Evolutionary conservation across 2,329 filamentous ascomycete species (phyloP).

Genomic region (Botrytis paeoniae): DNA sequence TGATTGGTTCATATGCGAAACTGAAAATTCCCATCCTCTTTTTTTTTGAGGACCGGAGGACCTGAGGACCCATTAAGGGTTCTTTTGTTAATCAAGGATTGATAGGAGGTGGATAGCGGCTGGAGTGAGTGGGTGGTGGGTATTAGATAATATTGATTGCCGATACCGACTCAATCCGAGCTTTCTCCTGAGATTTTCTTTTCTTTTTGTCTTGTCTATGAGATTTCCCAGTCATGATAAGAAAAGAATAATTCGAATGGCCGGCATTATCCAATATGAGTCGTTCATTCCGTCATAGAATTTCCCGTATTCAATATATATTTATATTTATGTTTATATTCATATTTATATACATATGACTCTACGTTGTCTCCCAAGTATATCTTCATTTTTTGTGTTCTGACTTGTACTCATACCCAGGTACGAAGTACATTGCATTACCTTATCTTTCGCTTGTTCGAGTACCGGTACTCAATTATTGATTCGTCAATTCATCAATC

Average conservation of each 20-base stretch:
- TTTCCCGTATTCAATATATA: too few relatives aligned
- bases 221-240: background rate
- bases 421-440: background rate
- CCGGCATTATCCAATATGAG: background rate
- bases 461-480: background rate
- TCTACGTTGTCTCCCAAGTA: background rate
- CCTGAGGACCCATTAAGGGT: background rate
- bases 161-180: background rate
- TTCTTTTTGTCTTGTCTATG: background rate
- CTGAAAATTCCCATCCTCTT: slow-evolving; percentile 9
- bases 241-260: background rate
- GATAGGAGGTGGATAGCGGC: background rate
- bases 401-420: background rate
- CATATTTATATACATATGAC: too few relatives aligned
- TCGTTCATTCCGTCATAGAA: background rate
- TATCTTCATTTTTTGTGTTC: background rate
- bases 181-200: background rate
- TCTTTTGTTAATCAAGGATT: background rate
- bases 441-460: background rate
- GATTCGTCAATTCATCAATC: background rate
- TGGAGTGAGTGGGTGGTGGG: background rate
- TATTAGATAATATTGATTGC: background rate
- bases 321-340: too few relatives aligned
- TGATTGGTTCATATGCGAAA: slow-evolving; percentile 14
- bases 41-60: background rate